phyloP scores from a whole-genome alignment of 306 rosid genomes.

The Dalbergia cochinchinensis region DNA sequence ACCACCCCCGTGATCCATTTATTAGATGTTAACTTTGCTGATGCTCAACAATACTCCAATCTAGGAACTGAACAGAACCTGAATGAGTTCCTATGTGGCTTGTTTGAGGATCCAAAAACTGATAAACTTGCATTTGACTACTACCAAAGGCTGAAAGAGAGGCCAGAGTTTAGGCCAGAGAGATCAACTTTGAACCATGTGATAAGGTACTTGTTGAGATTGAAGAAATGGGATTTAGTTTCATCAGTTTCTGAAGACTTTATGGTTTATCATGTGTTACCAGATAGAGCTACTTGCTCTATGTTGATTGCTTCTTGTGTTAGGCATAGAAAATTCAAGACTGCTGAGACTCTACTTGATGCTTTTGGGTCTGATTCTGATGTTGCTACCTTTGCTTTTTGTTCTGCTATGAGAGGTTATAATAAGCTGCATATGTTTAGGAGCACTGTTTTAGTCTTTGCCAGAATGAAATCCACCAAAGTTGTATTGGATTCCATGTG shows the following conservation, averaged over 20 bases:
- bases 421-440: slow-evolving; percentile 80
- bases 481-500: slow-evolving; percentile 55
- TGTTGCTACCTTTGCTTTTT: slow-evolving; percentile 55
- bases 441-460: slow-evolving; percentile 55
- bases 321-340: slow-evolving; percentile 65
- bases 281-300: slow-evolving; percentile 67
- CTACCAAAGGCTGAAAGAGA: slow-evolving; percentile 63
- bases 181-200: slow-evolving; percentile 58
- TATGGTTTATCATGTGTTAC: slow-evolving; percentile 57
- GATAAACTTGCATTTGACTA: slow-evolving; percentile 59
- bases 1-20: slow-evolving; percentile 37
- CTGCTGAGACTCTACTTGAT: slow-evolving; percentile 57
- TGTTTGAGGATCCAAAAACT: slow-evolving; percentile 59
- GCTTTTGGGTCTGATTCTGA: slow-evolving; percentile 44
- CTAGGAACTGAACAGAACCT: slow-evolving; percentile 46
- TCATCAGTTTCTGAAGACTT: slow-evolving; percentile 60
- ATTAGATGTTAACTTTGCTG: slow-evolving; percentile 44
- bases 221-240: slow-evolving; percentile 63
- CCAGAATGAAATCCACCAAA: slow-evolving; percentile 47
- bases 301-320: slow-evolving; percentile 61
- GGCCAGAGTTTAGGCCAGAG: slow-evolving; percentile 63
- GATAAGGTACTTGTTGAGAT: slow-evolving; percentile 67
- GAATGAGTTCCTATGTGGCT: slow-evolving; percentile 59
- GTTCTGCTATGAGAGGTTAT: slow-evolving; percentile 67
- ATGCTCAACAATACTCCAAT: slow-evolving; percentile 29